Percentiles rank a stretch among this genome's conserved stretches.
These are phyloP conservation scores for Agapanthus africanus DNA, from an alignment of 106 monocot genomes.

Conservation along the genomic window DNA sequence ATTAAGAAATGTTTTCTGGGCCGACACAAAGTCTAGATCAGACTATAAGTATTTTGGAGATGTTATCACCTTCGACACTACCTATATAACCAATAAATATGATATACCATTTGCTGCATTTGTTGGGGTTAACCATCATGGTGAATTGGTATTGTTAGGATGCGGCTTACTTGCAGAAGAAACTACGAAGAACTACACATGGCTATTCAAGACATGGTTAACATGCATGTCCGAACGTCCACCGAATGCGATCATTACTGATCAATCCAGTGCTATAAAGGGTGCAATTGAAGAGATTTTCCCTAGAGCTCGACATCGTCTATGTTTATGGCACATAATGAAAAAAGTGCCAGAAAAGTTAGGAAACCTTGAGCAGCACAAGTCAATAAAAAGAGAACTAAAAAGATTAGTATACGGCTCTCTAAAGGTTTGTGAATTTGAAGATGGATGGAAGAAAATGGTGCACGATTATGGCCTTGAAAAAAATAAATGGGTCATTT, in stretches of 20 bases:
- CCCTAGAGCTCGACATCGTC: slow-evolving; percentile 8
- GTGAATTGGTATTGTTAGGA: slow-evolving; percentile 5
- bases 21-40: no score
- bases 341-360: slow-evolving; percentile 6
- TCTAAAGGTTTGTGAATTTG: slow-evolving; percentile 1
- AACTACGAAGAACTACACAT: slow-evolving; percentile 1
- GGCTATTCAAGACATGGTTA: slow-evolving; percentile 6
- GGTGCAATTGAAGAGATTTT: slow-evolving; percentile 4
- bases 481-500: neutral
- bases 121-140: slow-evolving; percentile 21
- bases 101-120: slow-evolving; percentile 9
- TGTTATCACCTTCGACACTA: slow-evolving; percentile 10
- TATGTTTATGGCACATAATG: neutral
- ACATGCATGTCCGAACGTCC: slow-evolving; percentile 5
- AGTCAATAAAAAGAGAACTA: neutral
- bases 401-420: slow-evolving; percentile 2
- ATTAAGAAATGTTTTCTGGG: no score
- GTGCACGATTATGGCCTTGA: neutral
- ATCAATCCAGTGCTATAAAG: slow-evolving; percentile 1
- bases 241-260: slow-evolving; percentile 9
- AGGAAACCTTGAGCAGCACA: neutral
- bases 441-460: slow-evolving; percentile 10
- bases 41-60: no score
- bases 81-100: slow-evolving; percentile 3
- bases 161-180: neutral